Evolutionary conservation across 257 asterid genomes (phyloP).

Genomic region (Solanum pimpinellifolium): DNA sequence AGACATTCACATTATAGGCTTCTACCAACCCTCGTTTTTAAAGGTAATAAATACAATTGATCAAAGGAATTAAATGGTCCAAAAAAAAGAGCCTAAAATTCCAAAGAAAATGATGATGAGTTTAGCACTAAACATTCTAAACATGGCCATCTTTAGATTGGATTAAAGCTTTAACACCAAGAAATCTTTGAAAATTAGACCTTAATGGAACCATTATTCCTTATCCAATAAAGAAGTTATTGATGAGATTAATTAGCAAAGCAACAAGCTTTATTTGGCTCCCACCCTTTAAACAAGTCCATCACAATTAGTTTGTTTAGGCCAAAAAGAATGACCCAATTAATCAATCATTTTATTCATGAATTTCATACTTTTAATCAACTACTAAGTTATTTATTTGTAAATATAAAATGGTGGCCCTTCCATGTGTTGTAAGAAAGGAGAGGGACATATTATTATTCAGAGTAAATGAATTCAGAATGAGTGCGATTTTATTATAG

Average conservation of each 20-base stretch:
- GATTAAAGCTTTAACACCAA: conserved; percentile 17
- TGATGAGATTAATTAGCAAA: not conserved
- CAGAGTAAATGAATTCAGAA: not conserved
- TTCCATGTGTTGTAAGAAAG: not conserved
- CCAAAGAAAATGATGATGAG: conserved; percentile 17
- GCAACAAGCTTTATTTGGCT: not conserved
- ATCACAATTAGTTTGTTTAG: not conserved
- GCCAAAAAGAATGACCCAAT: not conserved
- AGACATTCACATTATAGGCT: not conserved
- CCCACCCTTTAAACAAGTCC: not conserved
- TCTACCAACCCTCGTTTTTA: not conserved
- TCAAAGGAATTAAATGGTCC: not conserved
- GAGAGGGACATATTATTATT: not conserved
- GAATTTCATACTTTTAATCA: not conserved
- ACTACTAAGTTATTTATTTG: not conserved
- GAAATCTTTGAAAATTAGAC: conserved; percentile 21
- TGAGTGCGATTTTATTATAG: not conserved
- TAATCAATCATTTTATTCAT: not conserved
- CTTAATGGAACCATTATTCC: conserved; percentile 14
- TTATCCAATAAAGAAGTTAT: conserved; percentile 1
- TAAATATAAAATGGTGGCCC: not conserved
- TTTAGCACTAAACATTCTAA: conserved; percentile 1
- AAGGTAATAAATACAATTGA: not conserved
- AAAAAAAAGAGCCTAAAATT: not conserved
- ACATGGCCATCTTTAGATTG: not conserved